Evolutionary conservation across 108 stramenopile genomes (phyloP).

Genomic region (Mayamaea pseudoterrestris): DNA sequence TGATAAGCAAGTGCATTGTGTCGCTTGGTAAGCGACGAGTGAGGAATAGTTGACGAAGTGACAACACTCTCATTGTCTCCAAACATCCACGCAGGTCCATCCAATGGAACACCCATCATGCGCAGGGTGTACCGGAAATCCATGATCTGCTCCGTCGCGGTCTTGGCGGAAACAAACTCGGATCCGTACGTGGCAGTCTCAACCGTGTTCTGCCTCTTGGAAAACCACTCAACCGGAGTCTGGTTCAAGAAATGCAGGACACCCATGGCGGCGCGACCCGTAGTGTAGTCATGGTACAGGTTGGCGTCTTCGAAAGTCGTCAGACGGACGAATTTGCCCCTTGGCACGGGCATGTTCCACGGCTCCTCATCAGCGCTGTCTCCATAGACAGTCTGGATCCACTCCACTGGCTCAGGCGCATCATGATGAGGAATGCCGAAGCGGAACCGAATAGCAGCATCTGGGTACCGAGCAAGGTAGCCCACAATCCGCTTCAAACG

Average conservation of each 20-base stretch:
- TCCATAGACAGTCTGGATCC: slow-evolving; percentile 5
- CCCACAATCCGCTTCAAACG: slow-evolving; percentile 14
- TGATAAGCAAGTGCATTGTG: slow-evolving; percentile 14
- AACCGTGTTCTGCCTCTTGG: slow-evolving; percentile 11
- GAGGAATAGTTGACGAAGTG: slow-evolving; percentile 7
- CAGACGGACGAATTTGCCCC: slow-evolving; percentile 3
- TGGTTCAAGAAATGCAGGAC: slow-evolving; percentile 10
- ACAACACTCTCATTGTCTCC: slow-evolving; percentile 30
- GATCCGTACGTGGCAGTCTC: slow-evolving; percentile 25
- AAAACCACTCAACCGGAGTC: slow-evolving; percentile 20
- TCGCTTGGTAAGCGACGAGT: slow-evolving; percentile 8
- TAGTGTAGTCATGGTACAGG: slow-evolving; percentile 6
- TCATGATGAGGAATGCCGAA: not conserved
- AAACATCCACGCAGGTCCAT: slow-evolving; percentile 16
- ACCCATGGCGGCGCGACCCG: slow-evolving; percentile 9
- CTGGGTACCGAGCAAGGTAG: slow-evolving; percentile 9
- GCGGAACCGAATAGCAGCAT: slow-evolving; percentile 7
- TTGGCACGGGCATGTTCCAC: slow-evolving; percentile 5
- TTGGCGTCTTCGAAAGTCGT: slow-evolving; percentile 13
- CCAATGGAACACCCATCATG: slow-evolving; percentile 14
- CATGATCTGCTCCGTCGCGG: slow-evolving; percentile 11
- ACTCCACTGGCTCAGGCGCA: not conserved
- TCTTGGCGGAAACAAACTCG: slow-evolving; percentile 26
- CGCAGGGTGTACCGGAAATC: slow-evolving; percentile 19
- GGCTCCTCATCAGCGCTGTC: slow-evolving; percentile 9